A percentile compares a stretch with the other conserved stretches of the same genome.
Conservation (phyloP, 768 basidiomycete species). For the Lyophyllum atratum region DNA sequence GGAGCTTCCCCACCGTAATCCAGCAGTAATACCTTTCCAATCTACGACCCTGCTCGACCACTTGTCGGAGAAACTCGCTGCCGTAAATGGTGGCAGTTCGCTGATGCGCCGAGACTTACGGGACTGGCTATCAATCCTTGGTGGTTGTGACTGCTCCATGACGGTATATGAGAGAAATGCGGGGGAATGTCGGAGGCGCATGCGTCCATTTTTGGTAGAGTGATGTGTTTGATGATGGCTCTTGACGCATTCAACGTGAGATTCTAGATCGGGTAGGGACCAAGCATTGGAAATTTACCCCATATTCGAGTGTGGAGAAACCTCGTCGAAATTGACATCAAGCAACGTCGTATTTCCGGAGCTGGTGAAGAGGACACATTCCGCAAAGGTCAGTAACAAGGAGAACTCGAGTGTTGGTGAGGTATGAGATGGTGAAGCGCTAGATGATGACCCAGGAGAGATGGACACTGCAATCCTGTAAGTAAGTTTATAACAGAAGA, state of each 20-base stretch:
- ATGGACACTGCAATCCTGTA: not conserved
- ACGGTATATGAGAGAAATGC: constrained; percentile 7
- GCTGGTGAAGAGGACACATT: not conserved
- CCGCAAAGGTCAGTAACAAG: not conserved
- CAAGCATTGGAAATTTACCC: constrained; percentile 12
- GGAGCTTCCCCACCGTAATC: too few relatives aligned
- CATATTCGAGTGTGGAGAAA: constrained; percentile 25
- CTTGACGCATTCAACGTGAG: not conserved
- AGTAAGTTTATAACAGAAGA: not conserved
- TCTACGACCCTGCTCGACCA: not conserved
- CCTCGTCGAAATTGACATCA: constrained; percentile 30
- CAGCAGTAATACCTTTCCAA: not conserved
- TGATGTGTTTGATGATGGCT: too few relatives aligned
- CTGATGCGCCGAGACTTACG: constrained; percentile 6
- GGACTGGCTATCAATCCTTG: not conserved
- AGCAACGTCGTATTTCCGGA: not conserved
- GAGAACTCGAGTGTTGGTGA: not conserved
- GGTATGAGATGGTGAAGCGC: not conserved
- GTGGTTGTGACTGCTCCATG: not conserved
- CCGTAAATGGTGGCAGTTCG: not conserved
- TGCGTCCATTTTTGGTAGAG: constrained; percentile 15
- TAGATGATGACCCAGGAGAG: not conserved
- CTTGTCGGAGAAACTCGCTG: constrained; percentile 3
- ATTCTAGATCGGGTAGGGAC: constrained; percentile 8
- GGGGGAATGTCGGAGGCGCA: constrained; percentile 19